Evolutionary conservation across 2,329 filamentous ascomycete species (phyloP), one percentile per base, ranked within the genome.

Genomic region (Neofusicoccum sp.): DNA sequence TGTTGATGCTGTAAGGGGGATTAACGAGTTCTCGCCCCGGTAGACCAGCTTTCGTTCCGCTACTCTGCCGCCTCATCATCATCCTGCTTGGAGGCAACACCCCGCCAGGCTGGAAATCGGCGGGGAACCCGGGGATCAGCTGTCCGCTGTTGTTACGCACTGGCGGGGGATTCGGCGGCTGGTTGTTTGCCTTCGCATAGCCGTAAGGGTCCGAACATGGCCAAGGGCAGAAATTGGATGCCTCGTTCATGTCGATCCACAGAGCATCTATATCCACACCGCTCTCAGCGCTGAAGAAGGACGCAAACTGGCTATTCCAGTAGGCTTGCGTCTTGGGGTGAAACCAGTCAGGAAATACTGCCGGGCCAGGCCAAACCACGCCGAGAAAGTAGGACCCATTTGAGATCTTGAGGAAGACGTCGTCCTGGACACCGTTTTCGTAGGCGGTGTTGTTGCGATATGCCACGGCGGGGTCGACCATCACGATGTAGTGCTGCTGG

Each of bases 301-400:
- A 71, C 0, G 70, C 72, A 66, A 93, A 88, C 69, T 93, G 83
- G 4, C 80, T 79, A 64, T 85, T 86, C 90, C 90, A 93, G 73
- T 86, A 95, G 1, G 75, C 68, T 49, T 86, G 81, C 1, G 85
- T 84, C 56, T 85, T 84, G 6, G 82, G 80, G 16, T 86, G 77
- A 69, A 92, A 91, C 89, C 89, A 93, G 71, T 93, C 90, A 0
- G 88, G 88, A 73, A 87, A 91, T 9, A 83, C 87, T 0, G 87
- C 84, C 12, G 86, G 82, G 47, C 90, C 90, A 5, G 90, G 87
- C 90, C 90, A 93, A 24, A 93, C 89, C 14, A 91, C 88, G 14
- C 89, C 84, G 62, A 82, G 67, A 63, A 81, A 83, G 28, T 83
- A 70, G 9, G 78, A 78, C 12, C 80, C 88, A 65, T 91, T 86